Base-by-base conservation (phyloP, 495 filamentous ascomycete genomes). In the Xylaria curta region DNA sequence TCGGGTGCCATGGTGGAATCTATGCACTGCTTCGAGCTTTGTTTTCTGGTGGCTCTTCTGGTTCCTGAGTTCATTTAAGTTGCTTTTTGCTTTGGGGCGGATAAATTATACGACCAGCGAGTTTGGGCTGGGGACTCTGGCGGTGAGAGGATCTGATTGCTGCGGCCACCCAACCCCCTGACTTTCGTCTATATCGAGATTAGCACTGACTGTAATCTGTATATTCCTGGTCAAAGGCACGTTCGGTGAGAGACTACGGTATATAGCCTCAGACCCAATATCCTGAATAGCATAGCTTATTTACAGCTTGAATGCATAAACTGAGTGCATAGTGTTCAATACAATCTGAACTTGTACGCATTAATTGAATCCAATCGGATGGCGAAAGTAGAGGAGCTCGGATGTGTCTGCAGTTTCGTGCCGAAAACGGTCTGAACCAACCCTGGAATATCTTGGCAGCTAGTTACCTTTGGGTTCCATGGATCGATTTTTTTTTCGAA, bases 1-100 rank as follows among this genome's bases (percentile, higher is more conserved):
- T 60, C 40, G 10, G 36, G 38, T 40, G 54, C 66, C 66, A 69
- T 69, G 0, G 5, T 60, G 36, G 38, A 7, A 56, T 56, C 5
- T 24, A 19, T 40, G 47, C 28, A 54, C 15, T 9, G 40, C 4
- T 53, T 28, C 17, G 24, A 24, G 1, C 31, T 51, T 66, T 10
- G 21, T 17, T 66, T 38, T 47, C 31, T 44, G 42, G 15, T 26
- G 10, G 42, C 21, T 31, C 7, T 49, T 33, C 49, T 38, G 21
- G 40, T 5, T 17, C 7, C 26, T 46, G 26, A 1, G 42, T 31
- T 49, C 33, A 15, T 26, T 42, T 8, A 44, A 42, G 21, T 44
- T 62, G n/a, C 1, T 62, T 15, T 33, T 56, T 56, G 21, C 24
- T 38, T 38, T 60, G 58, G 28, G 28, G 4, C 3, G 26, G 33